Conservation (phyloP, 1,284 basidiomycete genomes). For the Psilocybe mexicana region DNA sequence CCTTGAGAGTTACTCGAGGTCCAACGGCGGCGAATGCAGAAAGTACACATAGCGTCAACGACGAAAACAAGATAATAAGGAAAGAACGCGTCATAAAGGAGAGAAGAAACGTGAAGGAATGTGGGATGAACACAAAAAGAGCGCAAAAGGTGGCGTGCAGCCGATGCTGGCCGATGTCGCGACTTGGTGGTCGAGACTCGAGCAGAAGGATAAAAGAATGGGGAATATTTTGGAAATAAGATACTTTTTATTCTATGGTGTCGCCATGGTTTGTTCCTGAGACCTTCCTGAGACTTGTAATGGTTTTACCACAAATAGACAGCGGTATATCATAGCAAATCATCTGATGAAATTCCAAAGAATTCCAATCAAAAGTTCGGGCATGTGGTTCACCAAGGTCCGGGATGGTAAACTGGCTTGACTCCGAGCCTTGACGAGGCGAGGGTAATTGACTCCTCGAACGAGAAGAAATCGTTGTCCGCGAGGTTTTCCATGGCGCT, state of each 20-base stretch:
- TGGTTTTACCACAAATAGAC: not conserved
- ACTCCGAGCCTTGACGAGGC: not conserved
- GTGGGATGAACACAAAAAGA: not conserved
- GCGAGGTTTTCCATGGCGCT: too few relatives aligned
- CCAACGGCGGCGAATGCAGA: constrained; percentile 2
- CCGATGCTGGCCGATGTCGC: not conserved
- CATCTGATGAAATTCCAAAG: not conserved
- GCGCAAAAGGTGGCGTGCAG: not conserved
- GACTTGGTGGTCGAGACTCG: not conserved
- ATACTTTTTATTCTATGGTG: not conserved
- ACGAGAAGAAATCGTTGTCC: too few relatives aligned
- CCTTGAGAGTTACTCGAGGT: constrained; percentile 5
- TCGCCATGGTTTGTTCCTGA: not conserved
- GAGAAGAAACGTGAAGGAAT: not conserved
- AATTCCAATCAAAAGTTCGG: not conserved
- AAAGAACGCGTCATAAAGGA: not conserved
- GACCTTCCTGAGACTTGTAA: not conserved
- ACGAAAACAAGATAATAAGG: not conserved
- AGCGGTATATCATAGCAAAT: not conserved
- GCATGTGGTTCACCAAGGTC: not conserved
- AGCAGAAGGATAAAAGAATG: not conserved
- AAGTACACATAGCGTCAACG: not conserved
- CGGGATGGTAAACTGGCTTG: not conserved
- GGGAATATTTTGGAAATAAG: not conserved
- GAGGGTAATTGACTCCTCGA: too few relatives aligned